Evolutionary conservation across 1,284 basidiomycete genomes (phyloP).

Genomic region (Irpex sp.): DNA sequence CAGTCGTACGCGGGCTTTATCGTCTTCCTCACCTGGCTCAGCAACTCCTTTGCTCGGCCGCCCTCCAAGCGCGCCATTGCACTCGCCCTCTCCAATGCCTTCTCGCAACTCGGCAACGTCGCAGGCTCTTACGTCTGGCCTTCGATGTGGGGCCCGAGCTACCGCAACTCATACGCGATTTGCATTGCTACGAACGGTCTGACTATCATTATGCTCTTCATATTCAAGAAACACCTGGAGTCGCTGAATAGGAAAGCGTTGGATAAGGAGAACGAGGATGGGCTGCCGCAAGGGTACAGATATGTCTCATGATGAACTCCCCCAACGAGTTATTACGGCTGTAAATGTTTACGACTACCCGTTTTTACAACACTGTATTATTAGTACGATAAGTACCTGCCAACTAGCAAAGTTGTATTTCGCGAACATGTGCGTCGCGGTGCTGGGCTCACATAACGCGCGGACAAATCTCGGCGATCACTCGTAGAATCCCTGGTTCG

Average conservation of each 20-base stretch:
- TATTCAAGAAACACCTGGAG: slow-evolving; percentile 46
- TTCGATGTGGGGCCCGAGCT: slow-evolving; percentile 34
- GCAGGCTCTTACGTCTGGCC: slow-evolving; percentile 61
- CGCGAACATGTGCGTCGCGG: too few species aligned
- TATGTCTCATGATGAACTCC: slow-evolving; percentile 34
- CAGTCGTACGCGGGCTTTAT: slow-evolving; percentile 71
- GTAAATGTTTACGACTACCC: too few species aligned
- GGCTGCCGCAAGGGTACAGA: slow-evolving; percentile 40
- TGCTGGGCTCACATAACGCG: not conserved
- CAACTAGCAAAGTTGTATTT: too few species aligned
- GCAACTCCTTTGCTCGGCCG: slow-evolving; percentile 60
- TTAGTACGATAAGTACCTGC: not conserved
- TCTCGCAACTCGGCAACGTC: slow-evolving; percentile 70
- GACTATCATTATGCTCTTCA: slow-evolving; percentile 47
- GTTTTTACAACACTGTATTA: too few species aligned
- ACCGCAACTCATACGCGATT: slow-evolving; percentile 40
- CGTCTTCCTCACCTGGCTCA: slow-evolving; percentile 66
- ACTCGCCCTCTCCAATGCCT: slow-evolving; percentile 68
- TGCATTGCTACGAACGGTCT: slow-evolving; percentile 44
- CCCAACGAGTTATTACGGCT: too few species aligned
- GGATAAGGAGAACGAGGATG: slow-evolving; percentile 35
- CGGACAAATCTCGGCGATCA: not conserved
- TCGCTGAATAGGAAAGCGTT: slow-evolving; percentile 42
- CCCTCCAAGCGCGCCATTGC: slow-evolving; percentile 72
- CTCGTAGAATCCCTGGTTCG: not conserved